Evolutionary conservation across 768 basidiomycete genomes (phyloP), one percentile per base, ranked within the genome.

Genomic region (Xerocomellus chrysenteron): DNA sequence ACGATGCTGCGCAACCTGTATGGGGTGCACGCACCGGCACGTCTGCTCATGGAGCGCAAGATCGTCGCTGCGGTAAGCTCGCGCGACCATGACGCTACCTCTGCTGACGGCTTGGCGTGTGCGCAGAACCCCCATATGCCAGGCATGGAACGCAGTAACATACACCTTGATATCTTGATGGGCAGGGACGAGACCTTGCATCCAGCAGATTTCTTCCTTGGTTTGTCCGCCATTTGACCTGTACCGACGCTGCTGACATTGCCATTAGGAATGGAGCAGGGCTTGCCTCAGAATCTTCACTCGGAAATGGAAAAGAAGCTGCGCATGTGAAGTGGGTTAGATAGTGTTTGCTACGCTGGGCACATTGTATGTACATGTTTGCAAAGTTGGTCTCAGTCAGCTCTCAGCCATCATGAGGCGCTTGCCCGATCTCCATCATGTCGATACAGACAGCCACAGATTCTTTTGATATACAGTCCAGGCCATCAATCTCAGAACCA

Each of bases 31-130:
- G 86, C 90, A 19, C 97, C 97, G 2, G 83, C 96, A 73, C 83
- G 95, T 32, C 78, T 85, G 50, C 78, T 97, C 60, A 98, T 98
- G 97, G 97, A 99, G 73, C 84, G 94, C 67, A 89, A 88, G 77
- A 81, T 94, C 41, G 92, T 95, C 10, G 74, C 82, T 35, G 72
- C 82, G 54, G 95, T 95, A 64, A 59, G 65, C 24, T 47, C 43
- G 52, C 36, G 44, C 36, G 50, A 41, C 33, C 39, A 6, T 21
- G 14, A 47, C 28, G 40, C 33, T 19, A 30, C 24, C 50, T 28
- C 55, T 33, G 45, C 39, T 53, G 37, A 56, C 7, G 47, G 43
- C 41, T 48, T 17, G 40, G 21, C 52, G 28, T 43, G 37, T 55
- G 39, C 59, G 13, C 65, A 93, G 91, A 81, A 77, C 63, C 80